Evolutionary conservation across 176 grass and related monocot species (phyloP), one percentile per base, ranked within the genome.

Genomic region (Tuctoria greenei): DNA sequence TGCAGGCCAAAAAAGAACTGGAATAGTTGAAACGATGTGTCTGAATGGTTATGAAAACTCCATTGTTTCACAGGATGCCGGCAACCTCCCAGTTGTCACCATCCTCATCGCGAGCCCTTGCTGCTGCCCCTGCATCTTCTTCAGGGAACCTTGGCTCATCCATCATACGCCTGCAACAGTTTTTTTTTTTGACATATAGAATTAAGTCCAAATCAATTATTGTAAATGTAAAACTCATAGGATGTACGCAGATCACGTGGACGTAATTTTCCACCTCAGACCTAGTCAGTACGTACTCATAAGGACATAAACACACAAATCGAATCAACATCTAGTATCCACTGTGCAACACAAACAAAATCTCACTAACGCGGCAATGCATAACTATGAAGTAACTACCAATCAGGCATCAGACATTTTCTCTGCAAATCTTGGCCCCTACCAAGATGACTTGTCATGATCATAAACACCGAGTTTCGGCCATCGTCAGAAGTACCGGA

Each of bases 51-150:
- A 73, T 45, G 62, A 80, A 40, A 80, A 40, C 40, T 46, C 36
- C 40, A 40, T 18, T 43, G 18, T 71, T 83, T 80, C 62, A 92
- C 44, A 88, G 86, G 66, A 92, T 49, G 16, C 81, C 90, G 15
- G 49, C 77, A 71, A 89, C 39, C 13, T 89, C 80, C 90, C 90
- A 89, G 83, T 92, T 92, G 76, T 92, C 90, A 2, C 88, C 52
- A 21, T 82, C 69, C 11, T 92, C 90, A 0, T 92, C 90, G 0
- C 79, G 60, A 69, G 61, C 41, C 58, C 43, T 86, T 23, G 71
- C 40, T 2, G 71, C 69, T 31, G 86, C 79, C 26, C 83, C 90
- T 1, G 71, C 59, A 46, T 88, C 76, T 15, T 85, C 62, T 73
- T 88, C 83, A 6, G 61, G 70, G 72, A 86, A 89, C 74, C 90